Percentiles rank a stretch among this genome's conserved stretches.
phyloP scores from a whole-genome alignment of 208 protist genomes.

The Crithidia bombi region DNA sequence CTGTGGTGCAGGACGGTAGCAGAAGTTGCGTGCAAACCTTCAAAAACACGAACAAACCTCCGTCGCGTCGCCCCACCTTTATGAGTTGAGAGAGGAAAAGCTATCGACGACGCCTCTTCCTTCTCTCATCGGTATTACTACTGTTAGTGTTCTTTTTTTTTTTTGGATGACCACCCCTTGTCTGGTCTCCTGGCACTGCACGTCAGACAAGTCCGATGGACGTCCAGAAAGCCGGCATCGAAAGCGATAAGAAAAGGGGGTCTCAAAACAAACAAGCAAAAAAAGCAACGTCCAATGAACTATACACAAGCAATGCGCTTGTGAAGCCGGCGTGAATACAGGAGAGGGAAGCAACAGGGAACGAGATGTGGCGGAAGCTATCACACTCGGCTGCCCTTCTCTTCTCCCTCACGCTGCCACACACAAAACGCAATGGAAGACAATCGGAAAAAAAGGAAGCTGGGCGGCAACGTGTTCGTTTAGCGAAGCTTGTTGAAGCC shows the following conservation, averaged over 20 bases:
- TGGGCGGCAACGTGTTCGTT: slow-evolving; percentile 11
- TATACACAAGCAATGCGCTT: slow-evolving; percentile 15
- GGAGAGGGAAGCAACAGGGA: background rate
- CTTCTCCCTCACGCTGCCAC: background rate
- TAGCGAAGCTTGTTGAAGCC: slow-evolving; percentile 92
- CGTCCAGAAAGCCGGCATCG: background rate
- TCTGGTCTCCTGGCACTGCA: background rate
- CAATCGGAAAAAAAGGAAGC: background rate
- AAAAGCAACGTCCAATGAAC: slow-evolving; percentile 14
- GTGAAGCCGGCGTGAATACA: background rate
- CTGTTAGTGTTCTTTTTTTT: slow-evolving; percentile 4
- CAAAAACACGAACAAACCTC: background rate
- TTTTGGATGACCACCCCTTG: background rate
- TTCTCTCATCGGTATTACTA: background rate
- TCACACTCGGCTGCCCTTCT: background rate
- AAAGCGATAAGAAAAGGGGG: background rate
- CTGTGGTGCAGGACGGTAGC: no score
- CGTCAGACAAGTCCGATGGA: background rate
- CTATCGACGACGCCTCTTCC: background rate
- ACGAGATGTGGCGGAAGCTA: no score
- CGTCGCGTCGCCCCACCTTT: background rate
- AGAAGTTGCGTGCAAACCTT: background rate
- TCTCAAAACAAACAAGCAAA: background rate
- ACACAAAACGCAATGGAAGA: slow-evolving; percentile 2
- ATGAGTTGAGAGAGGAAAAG: background rate